Conservation (phyloP, 371 early-diverging fungal genomes). For the Mortierella sp. region DNA sequence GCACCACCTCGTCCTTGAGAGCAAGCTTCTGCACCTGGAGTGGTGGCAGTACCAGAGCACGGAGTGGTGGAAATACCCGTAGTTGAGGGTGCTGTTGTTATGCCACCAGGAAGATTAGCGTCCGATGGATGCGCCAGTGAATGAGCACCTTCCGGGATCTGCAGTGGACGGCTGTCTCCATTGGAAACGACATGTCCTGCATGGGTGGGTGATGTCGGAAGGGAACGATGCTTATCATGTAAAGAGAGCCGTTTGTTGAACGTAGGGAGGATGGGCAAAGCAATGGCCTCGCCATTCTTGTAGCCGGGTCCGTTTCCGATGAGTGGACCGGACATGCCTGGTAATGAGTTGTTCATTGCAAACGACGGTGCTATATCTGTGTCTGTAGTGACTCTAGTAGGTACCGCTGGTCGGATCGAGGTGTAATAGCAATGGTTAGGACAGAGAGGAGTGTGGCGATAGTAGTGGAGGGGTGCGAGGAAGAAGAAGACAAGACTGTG, state of each 20-base stretch:
- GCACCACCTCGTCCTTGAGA: slow-evolving; percentile 41
- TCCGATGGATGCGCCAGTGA: neutral
- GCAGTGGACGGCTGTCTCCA: slow-evolving; percentile 11
- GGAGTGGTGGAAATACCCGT: neutral
- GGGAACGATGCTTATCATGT: slow-evolving; percentile 6
- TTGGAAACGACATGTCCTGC: slow-evolving; percentile 9
- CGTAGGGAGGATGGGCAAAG: slow-evolving; percentile 41
- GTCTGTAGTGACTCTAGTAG: neutral
- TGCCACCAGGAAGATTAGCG: neutral
- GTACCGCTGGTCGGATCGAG: neutral
- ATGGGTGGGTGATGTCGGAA: slow-evolving; percentile 18
- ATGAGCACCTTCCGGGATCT: slow-evolving; percentile 9
- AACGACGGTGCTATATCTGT: neutral
- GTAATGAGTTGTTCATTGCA: slow-evolving; percentile 9
- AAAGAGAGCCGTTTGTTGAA: slow-evolving; percentile 26
- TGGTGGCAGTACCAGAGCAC: neutral
- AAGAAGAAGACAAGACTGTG: neutral
- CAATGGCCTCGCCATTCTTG: slow-evolving; percentile 49
- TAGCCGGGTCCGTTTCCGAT: slow-evolving; percentile 54
- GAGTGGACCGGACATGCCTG: slow-evolving; percentile 36
- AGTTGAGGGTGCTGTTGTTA: neutral
- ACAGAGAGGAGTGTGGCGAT: neutral
- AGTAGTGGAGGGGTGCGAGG: neutral
- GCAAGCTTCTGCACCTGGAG: neutral
- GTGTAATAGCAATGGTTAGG: neutral